Percentiles rank a stretch among this genome's conserved stretches.
Conservation (phyloP, 2,329 filamentous ascomycete genomes). For the Colletotrichum sojae region DNA sequence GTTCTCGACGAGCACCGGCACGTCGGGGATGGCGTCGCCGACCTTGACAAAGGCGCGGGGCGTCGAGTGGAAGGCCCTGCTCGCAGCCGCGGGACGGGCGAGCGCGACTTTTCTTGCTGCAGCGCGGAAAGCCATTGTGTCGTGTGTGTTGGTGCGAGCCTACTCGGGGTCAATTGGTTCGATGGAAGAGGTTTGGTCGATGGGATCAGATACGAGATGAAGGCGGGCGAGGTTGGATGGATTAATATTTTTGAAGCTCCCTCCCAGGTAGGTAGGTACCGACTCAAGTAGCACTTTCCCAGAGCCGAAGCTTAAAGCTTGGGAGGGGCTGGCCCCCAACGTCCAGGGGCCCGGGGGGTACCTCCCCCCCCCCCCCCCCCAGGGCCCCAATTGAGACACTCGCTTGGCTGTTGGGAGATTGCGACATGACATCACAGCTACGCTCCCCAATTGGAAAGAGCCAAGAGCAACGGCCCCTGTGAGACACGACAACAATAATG, state of each 20-base stretch:
- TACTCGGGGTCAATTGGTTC: conserved; percentile 3
- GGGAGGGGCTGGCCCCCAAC: conserved; percentile 5
- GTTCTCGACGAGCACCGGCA: conserved; percentile 84
- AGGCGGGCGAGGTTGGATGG: conserved; percentile 4
- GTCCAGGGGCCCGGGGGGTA: background rate
- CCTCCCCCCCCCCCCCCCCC: too few species aligned
- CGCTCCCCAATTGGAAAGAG: conserved; percentile 5
- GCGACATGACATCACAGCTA: conserved; percentile 37
- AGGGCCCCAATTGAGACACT: conserved; percentile 34
- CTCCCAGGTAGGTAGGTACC: background rate
- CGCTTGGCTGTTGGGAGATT: conserved; percentile 33
- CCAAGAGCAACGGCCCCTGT: conserved; percentile 4
- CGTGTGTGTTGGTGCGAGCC: background rate
- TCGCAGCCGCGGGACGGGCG: conserved; percentile 46
- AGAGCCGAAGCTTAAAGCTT: conserved; percentile 30
- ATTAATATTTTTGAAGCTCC: conserved; percentile 21
- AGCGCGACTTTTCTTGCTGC: conserved; percentile 52
- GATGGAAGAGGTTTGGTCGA: background rate
- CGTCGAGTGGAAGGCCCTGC: conserved; percentile 74
- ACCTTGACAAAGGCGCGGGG: conserved; percentile 76
- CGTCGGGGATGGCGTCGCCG: conserved; percentile 83
- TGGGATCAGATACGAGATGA: background rate
- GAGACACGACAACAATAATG: conserved; percentile 17
- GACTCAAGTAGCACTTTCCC: background rate
- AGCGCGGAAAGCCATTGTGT: conserved; percentile 54